Evolutionary conservation across 768 basidiomycete species (phyloP).

Genomic region (Auriscalpium orientale): DNA sequence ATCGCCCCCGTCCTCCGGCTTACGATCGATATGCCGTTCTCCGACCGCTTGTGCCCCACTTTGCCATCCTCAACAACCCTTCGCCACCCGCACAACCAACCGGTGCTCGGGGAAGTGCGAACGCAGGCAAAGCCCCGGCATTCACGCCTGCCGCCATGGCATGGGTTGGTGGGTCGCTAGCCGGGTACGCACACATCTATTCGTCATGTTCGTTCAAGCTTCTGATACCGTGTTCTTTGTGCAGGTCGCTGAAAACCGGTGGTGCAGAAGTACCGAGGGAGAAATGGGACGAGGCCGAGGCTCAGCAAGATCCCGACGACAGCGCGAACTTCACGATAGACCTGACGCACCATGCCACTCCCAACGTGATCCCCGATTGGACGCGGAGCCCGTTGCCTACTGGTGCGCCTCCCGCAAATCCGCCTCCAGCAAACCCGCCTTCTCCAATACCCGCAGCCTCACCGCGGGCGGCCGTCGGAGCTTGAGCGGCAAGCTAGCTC

Average conservation of each 20-base stretch:
- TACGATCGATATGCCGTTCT: constrained; percentile 75
- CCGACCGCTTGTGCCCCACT: constrained; percentile 59
- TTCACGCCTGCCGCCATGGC: constrained; percentile 75
- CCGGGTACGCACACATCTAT: constrained; percentile 53
- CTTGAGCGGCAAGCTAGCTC: constrained; percentile 17
- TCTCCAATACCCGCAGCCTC: constrained; percentile 13
- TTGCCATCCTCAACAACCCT: constrained; percentile 85
- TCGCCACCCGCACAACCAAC: constrained; percentile 38
- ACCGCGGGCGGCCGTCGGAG: constrained; percentile 26
- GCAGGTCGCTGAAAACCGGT: constrained; percentile 78
- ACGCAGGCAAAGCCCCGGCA: constrained; percentile 80
- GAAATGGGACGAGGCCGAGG: constrained; percentile 73
- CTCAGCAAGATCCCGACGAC: constrained; percentile 31
- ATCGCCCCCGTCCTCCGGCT: constrained; percentile 34
- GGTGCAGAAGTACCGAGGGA: constrained; percentile 78
- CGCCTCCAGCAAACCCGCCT: neutral
- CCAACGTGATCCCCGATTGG: constrained; percentile 72
- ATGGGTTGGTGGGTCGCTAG: constrained; percentile 92
- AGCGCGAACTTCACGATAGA: constrained; percentile 24
- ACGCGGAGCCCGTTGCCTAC: constrained; percentile 53
- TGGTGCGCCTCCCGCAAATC: constrained; percentile 56
- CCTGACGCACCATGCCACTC: constrained; percentile 12
- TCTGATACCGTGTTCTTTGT: neutral
- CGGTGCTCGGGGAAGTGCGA: constrained; percentile 44
- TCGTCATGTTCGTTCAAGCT: neutral